phyloP scores from a whole-genome alignment of 1,284 basidiomycete species.

The Moesziomyces aphidis region DNA sequence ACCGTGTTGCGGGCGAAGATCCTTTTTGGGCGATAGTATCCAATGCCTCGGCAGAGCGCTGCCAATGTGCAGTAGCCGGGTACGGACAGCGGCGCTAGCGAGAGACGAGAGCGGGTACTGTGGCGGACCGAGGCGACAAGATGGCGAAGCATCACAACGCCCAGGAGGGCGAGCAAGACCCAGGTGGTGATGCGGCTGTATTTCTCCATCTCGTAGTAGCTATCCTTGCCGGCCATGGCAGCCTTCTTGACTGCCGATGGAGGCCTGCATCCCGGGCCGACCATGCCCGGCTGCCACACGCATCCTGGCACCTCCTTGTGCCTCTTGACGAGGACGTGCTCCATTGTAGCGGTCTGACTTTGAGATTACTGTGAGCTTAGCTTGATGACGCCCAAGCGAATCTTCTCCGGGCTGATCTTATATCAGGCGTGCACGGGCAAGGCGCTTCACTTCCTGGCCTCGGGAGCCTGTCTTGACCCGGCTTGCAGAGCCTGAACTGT shows the following conservation, averaged over 20 bases:
- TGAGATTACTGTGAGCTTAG: not conserved
- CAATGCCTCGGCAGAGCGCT: conserved; percentile 30
- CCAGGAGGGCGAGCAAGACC: conserved; percentile 33
- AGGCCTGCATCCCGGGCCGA: conserved; percentile 39
- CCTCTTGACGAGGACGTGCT: conserved; percentile 22
- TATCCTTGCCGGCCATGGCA: conserved; percentile 44
- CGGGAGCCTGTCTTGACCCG: too few species aligned
- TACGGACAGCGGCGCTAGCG: conserved; percentile 9
- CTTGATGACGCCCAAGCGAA: not conserved
- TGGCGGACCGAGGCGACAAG: conserved; percentile 22
- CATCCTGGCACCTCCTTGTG: conserved; percentile 44
- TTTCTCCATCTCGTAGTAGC: conserved; percentile 80
- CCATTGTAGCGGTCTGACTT: conserved; percentile 5
- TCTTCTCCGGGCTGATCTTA: not conserved
- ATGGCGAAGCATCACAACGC: conserved; percentile 22
- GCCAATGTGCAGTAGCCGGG: conserved; percentile 24
- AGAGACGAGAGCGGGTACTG: conserved; percentile 6
- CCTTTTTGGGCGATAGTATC: conserved; percentile 39
- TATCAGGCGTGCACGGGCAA: not conserved
- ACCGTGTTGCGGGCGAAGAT: conserved; percentile 28
- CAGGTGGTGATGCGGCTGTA: conserved; percentile 86
- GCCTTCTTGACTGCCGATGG: conserved; percentile 38
- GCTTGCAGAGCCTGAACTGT: too few species aligned
- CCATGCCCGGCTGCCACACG: conserved; percentile 48
- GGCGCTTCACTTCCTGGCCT: not conserved